phyloP scores from a whole-genome alignment of 148 eudicot genomes.

The Mesembryanthemum crystallinum region DNA sequence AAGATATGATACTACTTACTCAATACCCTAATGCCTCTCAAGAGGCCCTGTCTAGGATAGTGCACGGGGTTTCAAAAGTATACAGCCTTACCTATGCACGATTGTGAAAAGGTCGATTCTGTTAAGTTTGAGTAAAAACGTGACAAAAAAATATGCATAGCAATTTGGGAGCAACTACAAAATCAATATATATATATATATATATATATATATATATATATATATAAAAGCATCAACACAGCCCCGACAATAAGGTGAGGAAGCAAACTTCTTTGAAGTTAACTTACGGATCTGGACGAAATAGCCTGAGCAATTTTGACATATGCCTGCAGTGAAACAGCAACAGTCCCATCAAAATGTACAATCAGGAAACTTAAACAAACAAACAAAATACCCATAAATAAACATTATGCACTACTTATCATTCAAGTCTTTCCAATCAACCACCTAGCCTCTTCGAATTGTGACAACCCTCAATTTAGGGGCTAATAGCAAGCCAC shows the following conservation, averaged over 20 bases:
- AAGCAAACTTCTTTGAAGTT: not conserved
- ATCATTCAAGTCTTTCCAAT: too few relatives aligned
- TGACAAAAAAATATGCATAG: conserved; percentile 10
- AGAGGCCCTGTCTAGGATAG: too few relatives aligned
- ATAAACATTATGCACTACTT: too few relatives aligned
- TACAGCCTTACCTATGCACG: not conserved
- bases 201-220: too few relatives aligned
- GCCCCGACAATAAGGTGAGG: not conserved
- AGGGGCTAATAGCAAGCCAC: too few relatives aligned
- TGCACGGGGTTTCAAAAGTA: too few relatives aligned
- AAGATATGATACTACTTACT: too few relatives aligned
- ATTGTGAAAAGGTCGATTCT: not conserved
- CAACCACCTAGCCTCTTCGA: too few relatives aligned
- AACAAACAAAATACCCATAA: not conserved
- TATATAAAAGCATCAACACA: conserved; percentile 1
- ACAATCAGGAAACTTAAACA: conserved; percentile 1
- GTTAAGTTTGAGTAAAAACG: not conserved
- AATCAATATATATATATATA: too few relatives aligned
- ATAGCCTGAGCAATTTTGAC: conserved; percentile 96
- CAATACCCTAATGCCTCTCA: too few relatives aligned
- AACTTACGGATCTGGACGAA: conserved; percentile 94
- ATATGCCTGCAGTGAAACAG: conserved; percentile 64
- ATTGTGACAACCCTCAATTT: too few relatives aligned
- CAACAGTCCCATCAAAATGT: not conserved
- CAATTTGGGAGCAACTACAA: not conserved